phyloP scores from a whole-genome alignment of 345 rosid genomes.

The Salix arbutifolia region DNA sequence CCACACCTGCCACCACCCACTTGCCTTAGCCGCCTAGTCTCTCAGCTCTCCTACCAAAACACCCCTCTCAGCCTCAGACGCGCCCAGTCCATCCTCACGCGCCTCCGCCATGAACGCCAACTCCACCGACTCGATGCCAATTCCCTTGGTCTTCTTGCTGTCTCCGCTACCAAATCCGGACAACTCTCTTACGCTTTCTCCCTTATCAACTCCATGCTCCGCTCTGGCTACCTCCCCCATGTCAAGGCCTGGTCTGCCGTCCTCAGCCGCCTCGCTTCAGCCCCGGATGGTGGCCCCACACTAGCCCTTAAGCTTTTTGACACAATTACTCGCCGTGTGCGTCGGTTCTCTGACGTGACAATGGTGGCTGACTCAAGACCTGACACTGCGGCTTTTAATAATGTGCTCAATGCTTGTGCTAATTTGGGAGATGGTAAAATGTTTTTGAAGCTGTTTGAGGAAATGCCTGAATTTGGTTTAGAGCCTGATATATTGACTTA shows the following conservation, averaged over 20 bases:
- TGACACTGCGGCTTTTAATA: constrained; percentile 78
- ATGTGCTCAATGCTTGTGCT: constrained; percentile 80
- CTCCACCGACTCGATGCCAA: constrained; percentile 91
- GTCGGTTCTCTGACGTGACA: constrained; percentile 42
- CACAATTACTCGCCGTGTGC: constrained; percentile 46
- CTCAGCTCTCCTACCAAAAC: constrained; percentile 70
- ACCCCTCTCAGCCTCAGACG: constrained; percentile 55
- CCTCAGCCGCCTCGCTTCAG: constrained; percentile 60
- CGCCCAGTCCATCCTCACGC: constrained; percentile 82
- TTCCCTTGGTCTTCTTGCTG: constrained; percentile 86
- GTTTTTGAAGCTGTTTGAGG: constrained; percentile 61
- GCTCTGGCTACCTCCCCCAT: constrained; percentile 86
- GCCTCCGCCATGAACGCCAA: constrained; percentile 81
- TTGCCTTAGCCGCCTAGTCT: constrained; percentile 87
- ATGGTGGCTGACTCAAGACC: constrained; percentile 60
- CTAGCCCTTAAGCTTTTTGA: constrained; percentile 58
- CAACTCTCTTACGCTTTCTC: constrained; percentile 73
- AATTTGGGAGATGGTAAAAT: constrained; percentile 57
- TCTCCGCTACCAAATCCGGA: constrained; percentile 66
- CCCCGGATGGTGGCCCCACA: constrained; percentile 60
- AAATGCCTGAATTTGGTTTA: constrained; percentile 57
- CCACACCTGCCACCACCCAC: constrained; percentile 67
- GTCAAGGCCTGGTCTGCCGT: constrained; percentile 91
- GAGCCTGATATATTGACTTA: constrained; percentile 73
- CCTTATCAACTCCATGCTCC: constrained; percentile 78